Base-by-base conservation (phyloP, 2,329 filamentous ascomycete species). In the Alternaria dauci region DNA sequence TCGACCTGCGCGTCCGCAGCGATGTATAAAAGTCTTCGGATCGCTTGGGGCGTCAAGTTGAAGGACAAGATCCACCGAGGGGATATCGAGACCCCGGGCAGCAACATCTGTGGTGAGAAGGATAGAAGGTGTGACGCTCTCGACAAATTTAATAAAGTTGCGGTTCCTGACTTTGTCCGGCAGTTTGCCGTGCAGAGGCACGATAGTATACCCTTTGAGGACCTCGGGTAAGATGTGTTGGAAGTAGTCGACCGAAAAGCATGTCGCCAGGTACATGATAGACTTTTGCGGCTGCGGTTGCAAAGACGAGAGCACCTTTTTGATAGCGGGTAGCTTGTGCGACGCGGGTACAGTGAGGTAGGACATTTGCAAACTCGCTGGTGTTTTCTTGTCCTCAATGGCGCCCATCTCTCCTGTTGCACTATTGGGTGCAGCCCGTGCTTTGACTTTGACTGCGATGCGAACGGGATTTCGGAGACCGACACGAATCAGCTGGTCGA, bases 241-340 rank as follows among this genome's bases (percentile, higher is more conserved):
- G 76, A 96, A 96, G 80, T 98, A 98, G 78, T 98, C 94, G 61
- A 99, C 95, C 0, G 92, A 91, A 32, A 93, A 94, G 76, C 95
- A 97, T 2, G 94, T 97, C 0, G 94, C 96, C 23, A 98, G 85
- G 76, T 97, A 99, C 54, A 97, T 84, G 55, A 99, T 97, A 32
- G 89, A 91, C 73, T 94, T 93, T 66, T 94, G 89, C 0, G 94
- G 94, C 5, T 84, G 85, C 0, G 91, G 87, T n/a, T 90, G 84
- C 23, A 96, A 79, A 14, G 86, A 84, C 20, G 87, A 82, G 3
- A 98, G 83, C 0, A 98, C 83, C 30, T 89, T 86, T 50, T 88
- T 85, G 2, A 97, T 80, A 0, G 89, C 87, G 0, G 92, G 90
- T 36, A 97, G 82, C 77, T 97, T 97, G 63, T 94, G 89, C 18